Evolutionary conservation across 2,329 filamentous ascomycete genomes (phyloP).

Genomic region (Cytospora piceicola): DNA sequence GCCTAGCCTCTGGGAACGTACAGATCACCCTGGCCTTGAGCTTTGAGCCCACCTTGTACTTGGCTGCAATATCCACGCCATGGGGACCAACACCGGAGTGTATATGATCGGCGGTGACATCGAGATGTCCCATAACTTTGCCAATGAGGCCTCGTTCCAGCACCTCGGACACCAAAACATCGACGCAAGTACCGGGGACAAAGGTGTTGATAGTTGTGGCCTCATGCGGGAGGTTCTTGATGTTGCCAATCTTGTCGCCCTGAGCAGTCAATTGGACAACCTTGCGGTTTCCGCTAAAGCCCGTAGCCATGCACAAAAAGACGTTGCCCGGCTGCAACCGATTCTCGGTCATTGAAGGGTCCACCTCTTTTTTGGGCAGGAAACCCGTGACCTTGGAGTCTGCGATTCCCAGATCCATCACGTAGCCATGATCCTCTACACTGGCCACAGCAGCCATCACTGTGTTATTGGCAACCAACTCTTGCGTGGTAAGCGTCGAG

Average conservation of each 20-base stretch:
- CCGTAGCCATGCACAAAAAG: conserved; percentile 79
- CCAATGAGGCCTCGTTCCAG: conserved; percentile 76
- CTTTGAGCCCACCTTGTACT: conserved; percentile 83
- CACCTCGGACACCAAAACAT: conserved; percentile 79
- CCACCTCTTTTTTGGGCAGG: conserved; percentile 81
- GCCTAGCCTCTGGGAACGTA: conserved; percentile 78
- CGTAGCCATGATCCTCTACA: conserved; percentile 92
- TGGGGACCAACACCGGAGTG: conserved; percentile 80
- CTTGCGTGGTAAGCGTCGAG: conserved; percentile 70
- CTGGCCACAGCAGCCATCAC: conserved; percentile 88
- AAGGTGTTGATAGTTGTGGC: conserved; percentile 89
- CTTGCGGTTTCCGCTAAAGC: conserved; percentile 76
- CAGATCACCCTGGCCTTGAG: conserved; percentile 86
- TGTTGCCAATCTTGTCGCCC: conserved; percentile 68
- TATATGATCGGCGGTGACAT: conserved; percentile 87
- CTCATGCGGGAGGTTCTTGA: conserved; percentile 67
- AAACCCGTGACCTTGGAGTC: conserved; percentile 75
- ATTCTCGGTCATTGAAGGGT: conserved; percentile 64
- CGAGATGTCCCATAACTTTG: conserved; percentile 89
- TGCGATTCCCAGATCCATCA: conserved; percentile 87
- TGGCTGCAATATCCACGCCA: conserved; percentile 71
- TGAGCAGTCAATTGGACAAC: conserved; percentile 85
- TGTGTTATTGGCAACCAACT: conserved; percentile 74
- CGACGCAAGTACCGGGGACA: conserved; percentile 87
- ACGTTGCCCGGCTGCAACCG: conserved; percentile 81